Conservation (phyloP, 805 yeast species). For the Starmerella khaoyaiensis region DNA sequence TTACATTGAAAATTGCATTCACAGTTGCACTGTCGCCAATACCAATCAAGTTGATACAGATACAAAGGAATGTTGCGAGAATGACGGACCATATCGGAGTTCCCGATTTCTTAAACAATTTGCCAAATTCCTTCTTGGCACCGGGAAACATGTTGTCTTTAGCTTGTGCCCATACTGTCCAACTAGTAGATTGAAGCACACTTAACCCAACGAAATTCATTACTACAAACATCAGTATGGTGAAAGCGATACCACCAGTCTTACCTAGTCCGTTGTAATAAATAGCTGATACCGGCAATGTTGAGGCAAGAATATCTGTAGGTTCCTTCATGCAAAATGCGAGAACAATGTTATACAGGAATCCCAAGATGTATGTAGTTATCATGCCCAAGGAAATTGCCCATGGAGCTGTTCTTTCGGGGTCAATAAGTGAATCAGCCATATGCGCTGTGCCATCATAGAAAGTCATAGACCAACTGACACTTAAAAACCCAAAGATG, state of each 20-base stretch:
- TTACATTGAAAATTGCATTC: constrained; percentile 58
- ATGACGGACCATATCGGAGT: constrained; percentile 53
- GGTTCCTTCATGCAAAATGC: constrained; percentile 25
- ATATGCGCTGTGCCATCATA: constrained; percentile 64
- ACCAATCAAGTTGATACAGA: constrained; percentile 43
- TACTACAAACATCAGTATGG: constrained; percentile 45
- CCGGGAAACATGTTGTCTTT: constrained; percentile 60
- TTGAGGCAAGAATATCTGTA: constrained; percentile 13
- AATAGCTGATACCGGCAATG: constrained; percentile 51
- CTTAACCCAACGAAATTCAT: constrained; percentile 57
- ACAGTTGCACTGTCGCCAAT: constrained; percentile 49
- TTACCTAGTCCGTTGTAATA: constrained; percentile 51
- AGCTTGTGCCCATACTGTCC: constrained; percentile 66
- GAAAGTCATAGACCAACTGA: constrained; percentile 48
- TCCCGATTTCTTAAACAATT: constrained; percentile 38
- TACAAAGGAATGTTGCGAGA: constrained; percentile 38
- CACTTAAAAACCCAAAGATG: constrained; percentile 37
- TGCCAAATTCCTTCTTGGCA: constrained; percentile 25
- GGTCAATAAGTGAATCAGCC: constrained; percentile 49
- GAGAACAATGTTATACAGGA: constrained; percentile 25
- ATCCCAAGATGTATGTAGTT: constrained; percentile 25
- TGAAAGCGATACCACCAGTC: constrained; percentile 49
- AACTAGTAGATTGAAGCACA: constrained; percentile 47
- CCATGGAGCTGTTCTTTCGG: constrained; percentile 43
- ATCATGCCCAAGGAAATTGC: constrained; percentile 42